Evolutionary conservation across 768 basidiomycete species (phyloP).

Genomic region (Phlebiopsis flavidoalba): DNA sequence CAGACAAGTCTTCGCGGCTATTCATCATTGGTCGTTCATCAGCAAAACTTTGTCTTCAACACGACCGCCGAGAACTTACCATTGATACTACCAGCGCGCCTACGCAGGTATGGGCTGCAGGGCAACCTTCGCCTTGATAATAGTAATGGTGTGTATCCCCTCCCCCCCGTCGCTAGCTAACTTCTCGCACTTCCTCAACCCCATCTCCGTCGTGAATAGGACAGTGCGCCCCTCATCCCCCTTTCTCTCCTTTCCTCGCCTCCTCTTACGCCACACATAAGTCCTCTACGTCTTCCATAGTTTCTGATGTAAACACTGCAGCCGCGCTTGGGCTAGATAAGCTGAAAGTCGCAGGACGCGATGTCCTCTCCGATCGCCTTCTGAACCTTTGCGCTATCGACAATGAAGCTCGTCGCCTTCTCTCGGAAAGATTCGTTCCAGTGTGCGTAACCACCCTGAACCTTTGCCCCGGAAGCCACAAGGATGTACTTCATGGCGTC

Average conservation of each 20-base stretch:
- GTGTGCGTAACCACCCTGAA: too few species aligned
- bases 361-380: slow-evolving; percentile 1
- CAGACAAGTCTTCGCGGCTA: too few species aligned
- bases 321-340: background rate
- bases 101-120: too few species aligned
- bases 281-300: slow-evolving; percentile 1
- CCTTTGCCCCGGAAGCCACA: background rate
- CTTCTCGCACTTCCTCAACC: background rate
- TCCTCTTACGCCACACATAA: background rate
- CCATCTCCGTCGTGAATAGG: slow-evolving; percentile 4
- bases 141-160: background rate
- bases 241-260: background rate
- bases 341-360: background rate
- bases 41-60: too few species aligned
- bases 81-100: too few species aligned
- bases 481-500: background rate
- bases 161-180: background rate
- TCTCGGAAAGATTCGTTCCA: slow-evolving; percentile 12
- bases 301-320: background rate
- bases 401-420: background rate
- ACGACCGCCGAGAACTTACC: too few species aligned
- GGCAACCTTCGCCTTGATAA: slow-evolving; percentile 2
- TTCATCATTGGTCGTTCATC: too few species aligned
- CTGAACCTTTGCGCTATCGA: background rate
- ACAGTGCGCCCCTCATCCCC: background rate